Base-by-base conservation (phyloP, 2,329 filamentous ascomycete species). In the Fusarium coffeatum region DNA sequence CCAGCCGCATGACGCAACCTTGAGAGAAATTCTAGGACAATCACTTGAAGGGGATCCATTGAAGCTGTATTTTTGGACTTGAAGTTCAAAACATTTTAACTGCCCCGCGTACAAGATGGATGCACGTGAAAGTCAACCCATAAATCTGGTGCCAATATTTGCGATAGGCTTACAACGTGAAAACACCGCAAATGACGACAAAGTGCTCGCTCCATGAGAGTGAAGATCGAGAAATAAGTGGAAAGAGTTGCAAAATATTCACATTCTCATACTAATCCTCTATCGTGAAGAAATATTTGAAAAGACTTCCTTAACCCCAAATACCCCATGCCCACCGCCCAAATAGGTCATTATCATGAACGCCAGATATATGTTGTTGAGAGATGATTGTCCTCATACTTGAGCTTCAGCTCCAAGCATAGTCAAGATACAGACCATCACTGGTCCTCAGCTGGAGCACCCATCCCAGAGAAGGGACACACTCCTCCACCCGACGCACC, bases 401-500 rank as follows among this genome's bases (percentile, higher is more conserved):
- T 25, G 34, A 56, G 30, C 16, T 23, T 27, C 9, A 27, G 28
- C 34, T 30, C 28, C 18, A 27, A 40, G 16, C 22, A 15, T 11
- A 6, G 4, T n/a, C 30, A 16, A 27, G 11, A 34, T 41, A 41
- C 27, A 22, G 5, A 8, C 13, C 28, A 67, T 66, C 18, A 55
- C 50, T 72, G 55, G 2, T 54, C 51, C 23, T 47, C 68, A 25
- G 45, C 56, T 13, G 64, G 64, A 23, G 73, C 65, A 13, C 72
- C 71, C 66, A 74, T 66, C 32, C 74, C 74, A 15, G 72, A 63
- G 47, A 76, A 76, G 18, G 74, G 74, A 60, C 74, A 76, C 23
- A 74, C 72, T 15, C 74, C 74, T 11, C 62, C 71, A 15, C 58
- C 37, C 8, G 66, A 46, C 15, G 64, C 55, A n/a, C 59, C 64